Base-by-base conservation (phyloP, 1,139 yeast species). In the Yamadazyma buinensis region DNA sequence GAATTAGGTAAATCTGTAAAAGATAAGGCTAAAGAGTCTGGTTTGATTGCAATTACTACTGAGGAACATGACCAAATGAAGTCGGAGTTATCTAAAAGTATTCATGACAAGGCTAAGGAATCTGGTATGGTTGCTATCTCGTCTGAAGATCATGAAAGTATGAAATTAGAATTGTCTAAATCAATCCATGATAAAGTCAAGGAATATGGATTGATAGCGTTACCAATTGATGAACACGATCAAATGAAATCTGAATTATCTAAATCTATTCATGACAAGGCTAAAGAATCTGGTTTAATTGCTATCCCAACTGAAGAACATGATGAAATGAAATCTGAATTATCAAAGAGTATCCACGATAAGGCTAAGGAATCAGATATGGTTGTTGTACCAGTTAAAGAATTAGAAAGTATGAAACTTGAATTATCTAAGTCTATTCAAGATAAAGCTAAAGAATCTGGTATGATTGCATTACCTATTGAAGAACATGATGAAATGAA, bases 301-400 rank as follows among this genome's bases (percentile, higher is more conserved):
- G 14, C 15, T 27, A 9, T 15, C 11, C 6, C 29, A 26, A 12
- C 29, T 37, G 13, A 23, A 4, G 57, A 54, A 1, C 40, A 39
- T 32, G 15, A 29, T 0, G 21, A 20, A 2, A 39, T 54, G 23
- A 32, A 34, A 20, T 26, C 29, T 2, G 39, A 28, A 23, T 47
- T 55, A 1, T 39, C 41, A 9, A 46, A 40, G 23, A 30, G 52
- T 9, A 35, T 49, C 5, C 44, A 40, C 28, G 44, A 34, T 3
- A 57, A 55, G 30, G 57, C 64, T 3, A 38, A 34, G 14, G 26
- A 18, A 4, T 33, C 41, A 17, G 51, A 50, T 10, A 43, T 50
- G 15, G 44, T 49, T 4, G 46, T 59, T 13, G 36, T 62, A 23
- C 29, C 46, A 2, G 27, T 34, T 4, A 30, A 36, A 1, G 48